Base-by-base conservation (phyloP, 1,284 basidiomycete species). In the Volvariella volvacea region DNA sequence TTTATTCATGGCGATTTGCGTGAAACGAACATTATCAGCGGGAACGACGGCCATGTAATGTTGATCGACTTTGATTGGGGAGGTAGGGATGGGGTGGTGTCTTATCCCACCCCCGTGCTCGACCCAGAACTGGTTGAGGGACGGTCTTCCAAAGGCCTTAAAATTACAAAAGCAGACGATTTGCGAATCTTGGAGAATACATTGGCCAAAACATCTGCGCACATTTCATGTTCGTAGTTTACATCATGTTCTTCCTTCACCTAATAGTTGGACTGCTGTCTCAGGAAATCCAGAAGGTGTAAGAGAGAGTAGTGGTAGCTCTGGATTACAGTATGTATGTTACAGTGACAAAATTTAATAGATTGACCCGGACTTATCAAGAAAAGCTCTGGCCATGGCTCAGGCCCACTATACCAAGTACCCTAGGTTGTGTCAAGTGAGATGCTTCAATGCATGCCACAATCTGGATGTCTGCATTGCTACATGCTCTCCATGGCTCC, bases 51-150 rank as follows among this genome's bases (percentile, higher is more conserved):
- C 7, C n/a, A n/a, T 31, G 39, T 50, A 30, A 44, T 46, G 46
- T 28, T 56, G 32, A 41, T 56, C 21, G 53, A 56, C 39, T 56
- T 53, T 38, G 53, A 56, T 43, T 55, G 53, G 53, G 51, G 48
- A 36, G 55, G 55, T 25, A 42, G 45, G 43, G 54, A 50, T 33
- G 53, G 55, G 21, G 44, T 46, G 46, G 49, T 45, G 15, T 41
- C 34, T 21, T 56, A 56, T 48, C 51, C 53, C 9, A 48, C 45
- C 3, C 25, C 28, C 36, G 38, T 39, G 25, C 53, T 56, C 25
- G 48, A 55, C 38, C 28, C 17, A 17, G 53, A 53, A 36, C 44
- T 56, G 41, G 14, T 44, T 16, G 38, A 44, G 7, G 53, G 50
- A 17, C 40, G 53, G 41, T 40, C 25, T 10, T 47, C 44, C 37